Evolutionary conservation across 2,329 filamentous ascomycete genomes (phyloP).

Genomic region (Claviceps pazoutovae): DNA sequence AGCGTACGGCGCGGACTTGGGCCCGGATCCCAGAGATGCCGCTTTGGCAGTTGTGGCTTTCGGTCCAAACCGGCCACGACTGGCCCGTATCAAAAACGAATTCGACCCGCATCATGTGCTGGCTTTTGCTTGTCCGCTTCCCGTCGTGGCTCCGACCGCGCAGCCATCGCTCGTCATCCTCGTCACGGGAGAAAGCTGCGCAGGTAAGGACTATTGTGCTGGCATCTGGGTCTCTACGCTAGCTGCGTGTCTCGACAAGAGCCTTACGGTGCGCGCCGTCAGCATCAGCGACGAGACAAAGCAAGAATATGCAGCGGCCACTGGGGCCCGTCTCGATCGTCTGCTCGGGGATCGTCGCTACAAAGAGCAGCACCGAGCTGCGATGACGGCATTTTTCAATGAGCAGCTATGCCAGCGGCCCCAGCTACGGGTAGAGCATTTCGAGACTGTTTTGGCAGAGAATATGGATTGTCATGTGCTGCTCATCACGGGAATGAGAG

Average conservation of each 20-base stretch:
- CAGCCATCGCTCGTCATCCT: slow-evolving; percentile 37
- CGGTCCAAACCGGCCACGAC: slow-evolving; percentile 35
- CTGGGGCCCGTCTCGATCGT: slow-evolving; percentile 30
- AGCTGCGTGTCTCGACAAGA: slow-evolving; percentile 10
- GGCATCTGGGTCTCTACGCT: slow-evolving; percentile 34
- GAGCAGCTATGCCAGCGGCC: slow-evolving; percentile 28
- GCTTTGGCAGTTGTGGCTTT: slow-evolving; percentile 39
- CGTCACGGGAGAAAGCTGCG: slow-evolving; percentile 38
- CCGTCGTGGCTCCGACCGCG: slow-evolving; percentile 14
- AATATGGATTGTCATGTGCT: slow-evolving; percentile 36
- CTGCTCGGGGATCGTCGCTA: slow-evolving; percentile 41
- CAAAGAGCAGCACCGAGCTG: slow-evolving; percentile 44
- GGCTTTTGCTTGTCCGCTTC: slow-evolving; percentile 41
- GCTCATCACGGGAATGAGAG: slow-evolving; percentile 49
- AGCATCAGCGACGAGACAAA: slow-evolving; percentile 48
- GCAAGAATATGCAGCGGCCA: slow-evolving; percentile 35
- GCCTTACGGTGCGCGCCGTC: slow-evolving; percentile 24
- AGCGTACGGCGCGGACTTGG: slow-evolving; percentile 47
- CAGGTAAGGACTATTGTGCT: slow-evolving; percentile 49
- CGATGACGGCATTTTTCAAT: slow-evolving; percentile 37
- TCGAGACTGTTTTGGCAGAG: slow-evolving; percentile 29
- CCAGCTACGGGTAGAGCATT: slow-evolving; percentile 35
- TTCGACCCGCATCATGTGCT: slow-evolving; percentile 38
- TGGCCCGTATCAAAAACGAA: slow-evolving; percentile 35
- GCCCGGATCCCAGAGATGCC: slow-evolving; percentile 44